These are phyloP conservation scores for Phytopythium vexans DNA, from an alignment of 352 stramenopile species.

Conservation along the genomic window DNA sequence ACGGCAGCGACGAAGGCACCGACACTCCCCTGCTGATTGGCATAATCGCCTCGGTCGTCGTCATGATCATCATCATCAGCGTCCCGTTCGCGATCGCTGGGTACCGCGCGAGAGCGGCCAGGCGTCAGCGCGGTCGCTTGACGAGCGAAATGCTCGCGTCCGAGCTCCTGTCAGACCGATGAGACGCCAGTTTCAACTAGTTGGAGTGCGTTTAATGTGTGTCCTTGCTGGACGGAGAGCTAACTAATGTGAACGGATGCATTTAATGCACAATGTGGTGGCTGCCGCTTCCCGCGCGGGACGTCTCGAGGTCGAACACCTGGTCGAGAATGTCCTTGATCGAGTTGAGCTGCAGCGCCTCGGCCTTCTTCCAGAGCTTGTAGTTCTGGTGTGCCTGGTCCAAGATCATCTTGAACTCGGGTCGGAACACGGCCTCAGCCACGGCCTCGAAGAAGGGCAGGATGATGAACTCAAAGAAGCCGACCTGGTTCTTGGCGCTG, in stretches of 20 bases:
- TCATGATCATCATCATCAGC: conserved; percentile 10
- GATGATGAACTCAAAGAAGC: conserved; percentile 87
- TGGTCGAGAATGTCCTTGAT: conserved; percentile 83
- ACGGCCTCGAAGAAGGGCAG: conserved; percentile 81
- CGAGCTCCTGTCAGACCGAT: no score
- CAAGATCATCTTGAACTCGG: conserved; percentile 78
- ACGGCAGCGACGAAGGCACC: not conserved
- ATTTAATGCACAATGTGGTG: no score
- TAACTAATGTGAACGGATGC: no score
- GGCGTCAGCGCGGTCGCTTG: not conserved
- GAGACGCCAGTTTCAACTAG: no score
- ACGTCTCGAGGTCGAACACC: conserved; percentile 50
- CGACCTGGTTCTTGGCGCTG: conserved; percentile 80
- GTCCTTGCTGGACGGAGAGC: no score
- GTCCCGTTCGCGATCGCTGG: conserved; percentile 1
- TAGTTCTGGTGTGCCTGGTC: conserved; percentile 82
- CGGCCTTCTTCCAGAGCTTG: conserved; percentile 79
- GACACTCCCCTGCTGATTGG: conserved; percentile 4
- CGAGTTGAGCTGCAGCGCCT: conserved; percentile 78
- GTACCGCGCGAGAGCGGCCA: not conserved
- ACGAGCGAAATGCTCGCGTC: no score
- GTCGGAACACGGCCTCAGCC: conserved; percentile 66
- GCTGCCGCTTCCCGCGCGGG: not conserved
- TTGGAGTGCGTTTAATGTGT: no score
- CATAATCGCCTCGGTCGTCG: conserved; percentile 14